Evolutionary conservation across 176 grass and related monocot genomes (phyloP).

Genomic region (Stipa capillata): DNA sequence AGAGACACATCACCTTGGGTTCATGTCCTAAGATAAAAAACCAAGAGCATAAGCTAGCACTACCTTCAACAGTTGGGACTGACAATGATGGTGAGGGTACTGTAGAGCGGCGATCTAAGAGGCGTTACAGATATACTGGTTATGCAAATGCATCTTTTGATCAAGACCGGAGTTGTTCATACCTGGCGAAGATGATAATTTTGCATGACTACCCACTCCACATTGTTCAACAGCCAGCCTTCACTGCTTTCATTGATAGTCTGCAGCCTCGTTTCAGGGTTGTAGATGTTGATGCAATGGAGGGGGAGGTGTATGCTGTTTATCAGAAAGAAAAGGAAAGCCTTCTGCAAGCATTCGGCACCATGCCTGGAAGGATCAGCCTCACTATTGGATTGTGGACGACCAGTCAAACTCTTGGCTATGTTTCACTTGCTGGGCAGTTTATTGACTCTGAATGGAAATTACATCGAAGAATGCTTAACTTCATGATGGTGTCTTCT

Average conservation of each 20-base stretch:
- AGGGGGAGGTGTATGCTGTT: slow-evolving; percentile 48
- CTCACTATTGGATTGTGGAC: slow-evolving; percentile 61
- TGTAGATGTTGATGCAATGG: slow-evolving; percentile 43
- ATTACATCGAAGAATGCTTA: slow-evolving; percentile 52
- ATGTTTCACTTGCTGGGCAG: slow-evolving; percentile 52
- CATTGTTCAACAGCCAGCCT: slow-evolving; percentile 58
- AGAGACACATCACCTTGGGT: slow-evolving; percentile 58
- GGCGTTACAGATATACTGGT: slow-evolving; percentile 50
- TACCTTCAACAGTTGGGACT: slow-evolving; percentile 13
- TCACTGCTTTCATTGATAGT: slow-evolving; percentile 46
- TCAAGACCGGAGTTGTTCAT: slow-evolving; percentile 24
- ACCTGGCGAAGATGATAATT: slow-evolving; percentile 52
- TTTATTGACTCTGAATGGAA: slow-evolving; percentile 65
- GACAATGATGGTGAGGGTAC: slow-evolving; percentile 12
- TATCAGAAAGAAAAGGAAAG: slow-evolving; percentile 53
- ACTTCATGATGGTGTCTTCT: slow-evolving; percentile 77
- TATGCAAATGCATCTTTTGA: slow-evolving; percentile 48
- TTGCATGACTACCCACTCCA: slow-evolving; percentile 60
- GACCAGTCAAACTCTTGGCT: slow-evolving; percentile 67
- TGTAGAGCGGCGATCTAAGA: slow-evolving; percentile 36
- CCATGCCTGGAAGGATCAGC: slow-evolving; percentile 52
- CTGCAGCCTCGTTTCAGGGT: slow-evolving; percentile 60
- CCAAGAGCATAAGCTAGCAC: slow-evolving; percentile 10
- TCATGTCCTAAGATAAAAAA: slow-evolving; percentile 56
- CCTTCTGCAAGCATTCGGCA: slow-evolving; percentile 36